phyloP scores from a whole-genome alignment of 169 alveolate genomes.

The Miamiensis avidus region DNA sequence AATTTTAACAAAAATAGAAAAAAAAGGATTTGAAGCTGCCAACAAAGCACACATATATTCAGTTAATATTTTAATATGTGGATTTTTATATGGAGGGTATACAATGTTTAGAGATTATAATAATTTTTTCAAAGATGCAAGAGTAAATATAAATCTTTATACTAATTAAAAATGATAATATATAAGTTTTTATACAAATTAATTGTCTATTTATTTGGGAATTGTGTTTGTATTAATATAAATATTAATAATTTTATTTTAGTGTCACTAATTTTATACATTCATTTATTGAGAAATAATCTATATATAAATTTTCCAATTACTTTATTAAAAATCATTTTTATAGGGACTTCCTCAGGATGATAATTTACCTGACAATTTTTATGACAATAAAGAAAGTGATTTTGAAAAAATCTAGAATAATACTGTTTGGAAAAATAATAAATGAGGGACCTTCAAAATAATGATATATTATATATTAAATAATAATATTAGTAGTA shows the following conservation, averaged over 20 bases:
- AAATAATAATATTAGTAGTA: too few species aligned
- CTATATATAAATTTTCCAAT: too few species aligned
- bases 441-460: too few species aligned
- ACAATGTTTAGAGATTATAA: slow-evolving; percentile 36
- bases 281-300: too few species aligned
- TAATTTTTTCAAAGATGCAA: slow-evolving; percentile 19
- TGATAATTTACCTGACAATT: background rate
- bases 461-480: too few species aligned
- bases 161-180: too few species aligned
- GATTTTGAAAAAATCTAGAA: background rate
- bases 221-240: too few species aligned
- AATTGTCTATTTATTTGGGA: too few species aligned
- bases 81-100: slow-evolving; percentile 29
- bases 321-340: too few species aligned
- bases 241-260: too few species aligned
- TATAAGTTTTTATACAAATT: too few species aligned
- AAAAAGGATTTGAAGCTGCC: slow-evolving; percentile 23
- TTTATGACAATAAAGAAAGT: background rate
- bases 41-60: slow-evolving; percentile 21
- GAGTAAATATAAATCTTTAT: slow-evolving; percentile 20
- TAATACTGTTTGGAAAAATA: background rate
- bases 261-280: too few species aligned
- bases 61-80: slow-evolving; percentile 10
- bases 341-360: background rate
- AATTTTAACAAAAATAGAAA: slow-evolving; percentile 18